Evolutionary conservation across 306 rosid genomes (phyloP).

Genomic region (Glycine soja): DNA sequence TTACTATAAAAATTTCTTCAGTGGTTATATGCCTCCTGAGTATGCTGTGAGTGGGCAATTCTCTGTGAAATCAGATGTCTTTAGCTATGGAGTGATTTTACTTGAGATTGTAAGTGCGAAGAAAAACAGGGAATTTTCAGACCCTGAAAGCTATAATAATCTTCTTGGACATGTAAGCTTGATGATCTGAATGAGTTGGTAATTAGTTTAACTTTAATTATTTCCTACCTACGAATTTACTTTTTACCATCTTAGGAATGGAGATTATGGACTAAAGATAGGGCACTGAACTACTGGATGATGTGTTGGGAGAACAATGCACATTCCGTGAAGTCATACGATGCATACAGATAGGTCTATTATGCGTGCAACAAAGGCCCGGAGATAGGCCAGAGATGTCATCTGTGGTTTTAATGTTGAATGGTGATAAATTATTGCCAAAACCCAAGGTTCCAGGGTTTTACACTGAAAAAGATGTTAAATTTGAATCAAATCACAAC

Average conservation of each 20-base stretch:
- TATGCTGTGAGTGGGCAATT: too few species aligned
- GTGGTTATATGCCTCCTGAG: too few species aligned
- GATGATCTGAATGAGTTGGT: too few species aligned
- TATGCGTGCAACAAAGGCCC: not conserved
- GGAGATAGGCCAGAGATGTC: too few species aligned
- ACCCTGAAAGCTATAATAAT: too few species aligned
- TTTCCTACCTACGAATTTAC: not conserved
- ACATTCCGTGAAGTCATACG: not conserved
- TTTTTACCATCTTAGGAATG: not conserved
- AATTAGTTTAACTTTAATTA: too few species aligned
- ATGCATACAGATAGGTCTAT: slow-evolving; percentile 1
- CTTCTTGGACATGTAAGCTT: too few species aligned
- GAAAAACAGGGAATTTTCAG: too few species aligned
- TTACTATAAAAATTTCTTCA: too few species aligned
- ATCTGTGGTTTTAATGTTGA: not conserved
- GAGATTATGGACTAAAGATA: slow-evolving; percentile 22
- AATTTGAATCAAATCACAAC: not conserved
- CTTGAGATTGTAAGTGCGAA: too few species aligned
- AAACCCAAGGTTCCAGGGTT: slow-evolving; percentile 1
- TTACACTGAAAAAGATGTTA: not conserved
- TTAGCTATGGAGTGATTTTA: too few species aligned
- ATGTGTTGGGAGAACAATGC: not conserved
- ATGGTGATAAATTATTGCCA: slow-evolving; percentile 19
- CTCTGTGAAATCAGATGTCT: too few species aligned
- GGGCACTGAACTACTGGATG: not conserved